Percentiles rank a stretch among this genome's conserved stretches.
Evolutionary conservation across 2,329 filamentous ascomycete species (phyloP).

Genomic region (Neopestalotiopsis rosae): DNA sequence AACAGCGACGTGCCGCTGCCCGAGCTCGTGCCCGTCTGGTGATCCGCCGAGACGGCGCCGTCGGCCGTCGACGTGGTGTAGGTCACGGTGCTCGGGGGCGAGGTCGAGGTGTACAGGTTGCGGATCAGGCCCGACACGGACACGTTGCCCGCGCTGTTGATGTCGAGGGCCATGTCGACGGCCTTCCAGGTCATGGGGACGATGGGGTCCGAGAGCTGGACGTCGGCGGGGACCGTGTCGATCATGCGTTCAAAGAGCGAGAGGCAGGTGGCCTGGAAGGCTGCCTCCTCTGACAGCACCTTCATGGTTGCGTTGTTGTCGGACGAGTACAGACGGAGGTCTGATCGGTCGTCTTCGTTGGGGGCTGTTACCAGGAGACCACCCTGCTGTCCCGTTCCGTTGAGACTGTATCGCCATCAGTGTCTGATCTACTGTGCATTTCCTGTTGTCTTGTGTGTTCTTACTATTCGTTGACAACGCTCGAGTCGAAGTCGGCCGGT

Average conservation of each 20-base stretch:
- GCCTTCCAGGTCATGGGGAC: conserved; percentile 15
- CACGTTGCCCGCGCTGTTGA: background rate
- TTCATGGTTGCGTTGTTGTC: conserved; percentile 14
- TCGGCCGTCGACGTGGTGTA: background rate
- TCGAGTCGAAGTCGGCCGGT: conserved; percentile 1
- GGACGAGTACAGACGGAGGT: conserved; percentile 8
- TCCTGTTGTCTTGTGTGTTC: background rate
- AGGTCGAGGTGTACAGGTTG: conserved; percentile 2
- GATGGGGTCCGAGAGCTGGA: conserved; percentile 5
- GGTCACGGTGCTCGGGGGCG: conserved; percentile 6
- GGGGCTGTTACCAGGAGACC: conserved; percentile 3
- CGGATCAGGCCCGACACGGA: conserved; percentile 9
- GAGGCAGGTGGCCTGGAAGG: conserved; percentile 4
- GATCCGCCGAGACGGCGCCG: background rate
- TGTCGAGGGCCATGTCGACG: background rate
- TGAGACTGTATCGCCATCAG: background rate
- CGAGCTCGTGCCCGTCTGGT: background rate
- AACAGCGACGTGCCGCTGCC: background rate
- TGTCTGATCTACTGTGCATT: background rate
- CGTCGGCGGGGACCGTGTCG: background rate
- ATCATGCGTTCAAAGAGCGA: conserved; percentile 14
- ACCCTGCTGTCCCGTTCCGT: background rate
- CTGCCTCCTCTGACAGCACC: conserved; percentile 2
- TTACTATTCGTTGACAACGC: conserved; percentile 15
- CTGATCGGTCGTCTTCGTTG: conserved; percentile 1